phyloP scores from a whole-genome alignment of 2,329 filamentous ascomycete species.

The Paraphoma chrysanthemicola region DNA sequence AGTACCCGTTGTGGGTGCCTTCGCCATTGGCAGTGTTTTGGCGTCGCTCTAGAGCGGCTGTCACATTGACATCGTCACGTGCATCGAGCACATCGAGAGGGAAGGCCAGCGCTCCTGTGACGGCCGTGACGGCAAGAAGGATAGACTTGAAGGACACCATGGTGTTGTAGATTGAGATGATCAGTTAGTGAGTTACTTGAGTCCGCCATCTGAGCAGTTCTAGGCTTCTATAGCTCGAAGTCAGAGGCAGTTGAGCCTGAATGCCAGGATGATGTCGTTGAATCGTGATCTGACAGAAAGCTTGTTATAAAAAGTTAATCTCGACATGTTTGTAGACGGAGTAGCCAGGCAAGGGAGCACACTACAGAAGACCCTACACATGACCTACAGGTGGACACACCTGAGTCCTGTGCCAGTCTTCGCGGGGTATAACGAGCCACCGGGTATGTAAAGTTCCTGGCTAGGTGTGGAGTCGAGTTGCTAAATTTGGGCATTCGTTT shows the following conservation, averaged over 20 bases:
- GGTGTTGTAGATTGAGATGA: conserved; percentile 5
- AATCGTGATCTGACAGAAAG: not conserved
- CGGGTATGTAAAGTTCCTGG: not conserved
- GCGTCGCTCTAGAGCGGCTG: conserved; percentile 22
- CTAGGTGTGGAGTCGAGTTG: not conserved
- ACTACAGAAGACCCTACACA: not conserved
- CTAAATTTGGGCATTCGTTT: not conserved
- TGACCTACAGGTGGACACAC: not conserved
- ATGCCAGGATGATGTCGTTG: conserved; percentile 16
- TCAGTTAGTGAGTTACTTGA: conserved; percentile 12
- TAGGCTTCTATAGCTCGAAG: conserved; percentile 14
- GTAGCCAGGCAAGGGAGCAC: conserved; percentile 1
- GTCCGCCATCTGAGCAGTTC: not conserved
- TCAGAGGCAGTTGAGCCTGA: conserved; percentile 16
- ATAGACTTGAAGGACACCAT: conserved; percentile 34
- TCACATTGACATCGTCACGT: conserved; percentile 27
- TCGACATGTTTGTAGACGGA: not conserved
- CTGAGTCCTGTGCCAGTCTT: not conserved
- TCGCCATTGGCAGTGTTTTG: conserved; percentile 53
- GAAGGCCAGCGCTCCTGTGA: conserved; percentile 17
- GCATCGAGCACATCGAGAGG: conserved; percentile 26
- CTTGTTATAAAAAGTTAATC: not conserved
- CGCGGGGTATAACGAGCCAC: not conserved
- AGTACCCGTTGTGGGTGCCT: conserved; percentile 57
- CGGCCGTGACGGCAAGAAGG: conserved; percentile 24